Evolutionary conservation across 257 asterid species (phyloP).

Genomic region (Penstemon eatonii): DNA sequence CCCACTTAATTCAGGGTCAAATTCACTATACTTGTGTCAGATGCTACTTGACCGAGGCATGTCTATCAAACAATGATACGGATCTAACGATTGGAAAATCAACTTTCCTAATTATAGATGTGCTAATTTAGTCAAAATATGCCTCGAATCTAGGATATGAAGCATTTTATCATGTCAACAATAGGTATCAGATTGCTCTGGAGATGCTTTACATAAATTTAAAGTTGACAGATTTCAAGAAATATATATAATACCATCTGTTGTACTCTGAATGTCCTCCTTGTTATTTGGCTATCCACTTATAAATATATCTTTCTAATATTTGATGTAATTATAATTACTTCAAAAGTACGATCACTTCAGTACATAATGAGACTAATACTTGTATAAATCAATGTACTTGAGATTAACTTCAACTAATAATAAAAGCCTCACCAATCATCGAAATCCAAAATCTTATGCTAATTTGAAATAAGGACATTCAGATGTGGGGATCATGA

Average conservation of each 20-base stretch:
- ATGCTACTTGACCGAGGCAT: too few species aligned
- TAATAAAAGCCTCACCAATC: neutral
- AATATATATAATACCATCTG: conserved; percentile 5
- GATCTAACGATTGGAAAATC: too few species aligned
- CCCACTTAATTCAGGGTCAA: neutral
- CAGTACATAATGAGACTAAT: neutral
- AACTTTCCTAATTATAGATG: too few species aligned
- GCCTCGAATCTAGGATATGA: neutral
- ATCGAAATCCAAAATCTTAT: too few species aligned
- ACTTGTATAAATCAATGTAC: neutral
- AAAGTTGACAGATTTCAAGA: neutral
- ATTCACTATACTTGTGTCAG: too few species aligned
- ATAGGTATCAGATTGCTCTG: neutral
- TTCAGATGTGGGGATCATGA: neutral
- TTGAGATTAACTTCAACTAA: neutral
- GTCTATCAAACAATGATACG: too few species aligned
- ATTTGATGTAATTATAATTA: neutral
- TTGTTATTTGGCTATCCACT: neutral
- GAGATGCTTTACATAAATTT: neutral
- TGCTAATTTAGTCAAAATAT: neutral
- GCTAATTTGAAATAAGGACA: neutral
- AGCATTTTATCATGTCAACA: neutral
- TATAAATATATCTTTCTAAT: neutral
- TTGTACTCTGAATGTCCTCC: neutral
- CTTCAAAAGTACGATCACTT: neutral